Evolutionary conservation across 768 basidiomycete genomes (phyloP).

Genomic region (Agaricus subrufescens): DNA sequence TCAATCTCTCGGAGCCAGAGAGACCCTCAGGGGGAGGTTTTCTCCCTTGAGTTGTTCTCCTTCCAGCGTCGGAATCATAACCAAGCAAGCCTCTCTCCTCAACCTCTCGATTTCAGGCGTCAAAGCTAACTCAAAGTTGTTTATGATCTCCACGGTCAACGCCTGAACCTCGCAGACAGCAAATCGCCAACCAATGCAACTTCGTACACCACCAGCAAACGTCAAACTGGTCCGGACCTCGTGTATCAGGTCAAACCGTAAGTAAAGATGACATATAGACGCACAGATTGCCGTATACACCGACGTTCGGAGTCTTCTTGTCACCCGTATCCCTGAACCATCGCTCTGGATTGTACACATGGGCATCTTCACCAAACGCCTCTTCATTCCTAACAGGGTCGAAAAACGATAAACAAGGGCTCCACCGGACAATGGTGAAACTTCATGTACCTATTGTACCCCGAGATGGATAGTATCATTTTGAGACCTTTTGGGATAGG

Average conservation of each 20-base stretch:
- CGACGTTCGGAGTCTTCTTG: conserved; percentile 37
- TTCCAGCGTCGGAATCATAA: conserved; percentile 44
- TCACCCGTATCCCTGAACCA: conserved; percentile 38
- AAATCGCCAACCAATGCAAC: conserved; percentile 49
- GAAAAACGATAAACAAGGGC: background rate
- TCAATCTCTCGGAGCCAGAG: conserved; percentile 32
- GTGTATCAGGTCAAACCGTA: background rate
- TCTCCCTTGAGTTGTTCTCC: conserved; percentile 40
- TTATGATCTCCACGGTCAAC: conserved; percentile 53
- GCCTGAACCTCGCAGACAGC: conserved; percentile 53
- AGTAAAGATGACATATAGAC: conserved; percentile 8
- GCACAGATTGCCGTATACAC: conserved; percentile 45
- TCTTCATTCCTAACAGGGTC: conserved; percentile 27
- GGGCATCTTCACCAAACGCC: conserved; percentile 44
- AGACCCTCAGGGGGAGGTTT: conserved; percentile 37
- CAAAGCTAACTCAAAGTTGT: conserved; percentile 51
- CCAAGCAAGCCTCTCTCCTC: conserved; percentile 39
- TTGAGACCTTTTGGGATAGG: conserved; percentile 47
- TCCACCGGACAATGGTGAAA: background rate
- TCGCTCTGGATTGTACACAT: conserved; percentile 42
- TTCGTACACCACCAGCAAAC: conserved; percentile 42
- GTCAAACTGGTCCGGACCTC: conserved; percentile 27
- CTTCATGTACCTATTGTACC: conserved; percentile 44
- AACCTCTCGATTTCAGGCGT: conserved; percentile 35
- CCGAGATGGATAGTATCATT: conserved; percentile 44